phyloP scores from a whole-genome alignment of 2,329 filamentous ascomycete species.

The Sporothrix inflata region DNA sequence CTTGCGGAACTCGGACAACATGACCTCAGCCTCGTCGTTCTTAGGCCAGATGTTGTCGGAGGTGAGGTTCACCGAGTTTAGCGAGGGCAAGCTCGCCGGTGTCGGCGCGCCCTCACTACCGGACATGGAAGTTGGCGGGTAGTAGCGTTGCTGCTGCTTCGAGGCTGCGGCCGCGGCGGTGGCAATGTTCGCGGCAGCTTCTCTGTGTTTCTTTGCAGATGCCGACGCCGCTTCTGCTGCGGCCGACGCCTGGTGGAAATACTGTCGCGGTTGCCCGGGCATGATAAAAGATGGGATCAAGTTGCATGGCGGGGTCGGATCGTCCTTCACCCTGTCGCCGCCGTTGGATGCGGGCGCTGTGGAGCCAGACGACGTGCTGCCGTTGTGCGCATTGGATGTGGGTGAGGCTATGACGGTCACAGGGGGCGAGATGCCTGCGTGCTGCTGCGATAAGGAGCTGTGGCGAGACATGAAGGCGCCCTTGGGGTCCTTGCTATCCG shows the following conservation, averaged over 20 bases:
- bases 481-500: neutral
- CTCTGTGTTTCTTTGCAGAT: neutral
- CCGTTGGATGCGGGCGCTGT: neutral
- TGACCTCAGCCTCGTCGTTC: slow-evolving; percentile 45
- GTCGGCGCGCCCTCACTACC: neutral
- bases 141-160: slow-evolving; percentile 11
- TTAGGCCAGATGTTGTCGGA: slow-evolving; percentile 47
- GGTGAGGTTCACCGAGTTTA: slow-evolving; percentile 17
- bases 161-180: neutral
- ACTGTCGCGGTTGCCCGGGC: neutral
- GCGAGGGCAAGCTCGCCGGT: neutral
- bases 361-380: neutral
- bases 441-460: neutral
- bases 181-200: neutral
- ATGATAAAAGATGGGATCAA: neutral
- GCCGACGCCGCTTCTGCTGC: neutral
- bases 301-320: neutral
- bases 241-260: neutral
- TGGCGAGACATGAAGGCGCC: neutral
- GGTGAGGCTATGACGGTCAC: neutral
- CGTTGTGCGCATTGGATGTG: slow-evolving; percentile 7
- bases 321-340: neutral
- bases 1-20: slow-evolving; percentile 45
- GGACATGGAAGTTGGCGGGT: neutral
- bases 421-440: slow-evolving; percentile 21